Evolutionary conservation across 2,329 filamentous ascomycete genomes (phyloP).

Genomic region (Aciculosporium take): DNA sequence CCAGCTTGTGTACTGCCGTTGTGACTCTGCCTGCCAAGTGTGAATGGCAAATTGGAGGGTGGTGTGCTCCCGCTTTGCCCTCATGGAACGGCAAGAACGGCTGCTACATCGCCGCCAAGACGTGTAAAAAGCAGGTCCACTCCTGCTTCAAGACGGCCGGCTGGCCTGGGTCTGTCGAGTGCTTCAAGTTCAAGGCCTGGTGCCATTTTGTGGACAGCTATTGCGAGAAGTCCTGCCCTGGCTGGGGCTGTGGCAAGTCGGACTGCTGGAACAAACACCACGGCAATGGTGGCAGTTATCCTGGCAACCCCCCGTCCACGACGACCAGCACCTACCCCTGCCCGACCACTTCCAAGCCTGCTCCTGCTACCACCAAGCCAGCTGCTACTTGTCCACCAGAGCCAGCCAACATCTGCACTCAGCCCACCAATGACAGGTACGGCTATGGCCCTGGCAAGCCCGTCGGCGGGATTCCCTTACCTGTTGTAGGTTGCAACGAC

Average conservation of each 20-base stretch:
- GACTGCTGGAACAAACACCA: conserved; percentile 28
- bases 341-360: conserved; percentile 15
- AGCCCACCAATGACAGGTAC: conserved; percentile 40
- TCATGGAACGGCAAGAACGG: conserved; percentile 27
- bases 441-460: conserved; percentile 53
- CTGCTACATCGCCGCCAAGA: conserved; percentile 29
- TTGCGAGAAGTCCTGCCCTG: conserved; percentile 25
- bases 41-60: conserved; percentile 40
- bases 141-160: conserved; percentile 38
- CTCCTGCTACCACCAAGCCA: conserved; percentile 17
- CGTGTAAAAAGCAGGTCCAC: conserved; percentile 31
- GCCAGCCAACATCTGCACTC: conserved; percentile 37
- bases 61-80: conserved; percentile 37
- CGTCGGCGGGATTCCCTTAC: conserved; percentile 37
- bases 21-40: conserved; percentile 30
- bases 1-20: conserved; percentile 33
- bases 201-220: conserved; percentile 31
- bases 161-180: conserved; percentile 33
- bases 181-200: conserved; percentile 37
- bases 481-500: conserved; percentile 42
- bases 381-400: conserved; percentile 26
- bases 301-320: conserved; percentile 14
- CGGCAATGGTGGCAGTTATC: conserved; percentile 21
- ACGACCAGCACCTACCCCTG: conserved; percentile 22
- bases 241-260: conserved; percentile 25